phyloP scores from a whole-genome alignment of 345 rosid species.

The Eucalyptus rudis region DNA sequence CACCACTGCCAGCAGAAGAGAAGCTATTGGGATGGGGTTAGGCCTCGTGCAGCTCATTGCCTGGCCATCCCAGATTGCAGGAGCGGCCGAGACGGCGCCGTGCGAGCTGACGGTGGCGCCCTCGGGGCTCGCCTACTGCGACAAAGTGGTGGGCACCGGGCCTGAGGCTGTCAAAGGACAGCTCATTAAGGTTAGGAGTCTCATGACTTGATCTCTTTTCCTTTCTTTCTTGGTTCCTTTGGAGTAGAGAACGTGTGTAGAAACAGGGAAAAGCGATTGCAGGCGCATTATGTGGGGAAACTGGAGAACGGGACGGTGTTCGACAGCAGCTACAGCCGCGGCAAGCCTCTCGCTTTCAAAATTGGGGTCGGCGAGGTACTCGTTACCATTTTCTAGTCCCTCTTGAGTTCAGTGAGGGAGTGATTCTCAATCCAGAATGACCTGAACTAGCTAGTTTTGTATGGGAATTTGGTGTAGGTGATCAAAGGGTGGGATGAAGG shows the following conservation, averaged over 20 bases:
- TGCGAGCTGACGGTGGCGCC: constrained; percentile 69
- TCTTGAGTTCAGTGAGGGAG: not conserved
- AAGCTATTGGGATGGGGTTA: constrained; percentile 33
- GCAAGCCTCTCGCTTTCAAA: constrained; percentile 73
- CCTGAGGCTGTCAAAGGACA: constrained; percentile 76
- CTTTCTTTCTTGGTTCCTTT: not conserved
- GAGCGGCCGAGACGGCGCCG: constrained; percentile 27
- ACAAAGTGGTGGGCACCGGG: constrained; percentile 65
- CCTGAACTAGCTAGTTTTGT: not conserved
- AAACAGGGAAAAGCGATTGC: not conserved
- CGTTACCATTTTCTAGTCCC: accelerated
- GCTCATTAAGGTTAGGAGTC: constrained; percentile 48
- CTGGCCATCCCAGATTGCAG: not conserved
- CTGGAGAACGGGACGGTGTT: constrained; percentile 76
- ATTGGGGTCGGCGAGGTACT: constrained; percentile 87
- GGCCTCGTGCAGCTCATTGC: constrained; percentile 11
- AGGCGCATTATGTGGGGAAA: constrained; percentile 90
- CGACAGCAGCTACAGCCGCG: constrained; percentile 87
- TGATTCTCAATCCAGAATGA: not conserved
- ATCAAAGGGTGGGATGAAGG: constrained; percentile 94
- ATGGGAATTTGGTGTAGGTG: constrained; percentile 22
- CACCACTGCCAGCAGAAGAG: constrained; percentile 30
- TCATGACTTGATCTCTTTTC: not conserved
- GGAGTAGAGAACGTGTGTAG: not conserved
- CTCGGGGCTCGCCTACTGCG: constrained; percentile 87